Base-by-base conservation (phyloP, 495 filamentous ascomycete species). In the Letharia lupina region DNA sequence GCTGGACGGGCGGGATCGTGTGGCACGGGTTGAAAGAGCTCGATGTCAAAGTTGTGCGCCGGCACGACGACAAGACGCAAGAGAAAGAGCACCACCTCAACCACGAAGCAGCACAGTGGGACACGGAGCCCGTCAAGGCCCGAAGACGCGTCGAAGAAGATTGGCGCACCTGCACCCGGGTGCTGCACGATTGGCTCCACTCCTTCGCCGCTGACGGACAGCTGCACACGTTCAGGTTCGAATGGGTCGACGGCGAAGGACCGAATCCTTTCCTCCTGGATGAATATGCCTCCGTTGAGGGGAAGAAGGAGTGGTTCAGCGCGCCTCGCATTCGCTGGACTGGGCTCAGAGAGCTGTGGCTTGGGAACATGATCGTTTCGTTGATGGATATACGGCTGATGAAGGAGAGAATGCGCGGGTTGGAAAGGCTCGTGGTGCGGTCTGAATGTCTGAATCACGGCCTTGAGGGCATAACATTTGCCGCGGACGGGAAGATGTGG, bases 131-230 rank as follows among this genome's bases (percentile, higher is more conserved):
- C 8, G 3, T 2, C 4, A 12, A 10, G 45, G 6, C 45, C 7
- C 1, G 16, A 3, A 5, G 45, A 48, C 20, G 20, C 20, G 23
- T 28, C 23, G 44, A 54, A n/a, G 59, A 67, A 50, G 42, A 41
- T 1, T 35, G 66, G 31, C 65, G 66, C n/a, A 65, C 59, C 1
- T 47, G 56, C 39, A 20, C 68, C 56, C 59, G 64, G n/a, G 44
- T 66, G 6, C 63, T 71, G 10, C 69, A 69, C 60, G 63, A 68
- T 35, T 69, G 57, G 50, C 62, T 69, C 45, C 28, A 45, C 20
- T 42, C 37, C 2, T 69, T 71, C 37, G 60, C 66, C 4, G 48
- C 44, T 28, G 33, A 28, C 23, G 48, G 28, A 9, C n/a, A 16
- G 6, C 28, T 70, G 8, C 16, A 62, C 9, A 28, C 40, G 7